phyloP scores from a whole-genome alignment of 306 rosid species.

The Prosopis cineraria region DNA sequence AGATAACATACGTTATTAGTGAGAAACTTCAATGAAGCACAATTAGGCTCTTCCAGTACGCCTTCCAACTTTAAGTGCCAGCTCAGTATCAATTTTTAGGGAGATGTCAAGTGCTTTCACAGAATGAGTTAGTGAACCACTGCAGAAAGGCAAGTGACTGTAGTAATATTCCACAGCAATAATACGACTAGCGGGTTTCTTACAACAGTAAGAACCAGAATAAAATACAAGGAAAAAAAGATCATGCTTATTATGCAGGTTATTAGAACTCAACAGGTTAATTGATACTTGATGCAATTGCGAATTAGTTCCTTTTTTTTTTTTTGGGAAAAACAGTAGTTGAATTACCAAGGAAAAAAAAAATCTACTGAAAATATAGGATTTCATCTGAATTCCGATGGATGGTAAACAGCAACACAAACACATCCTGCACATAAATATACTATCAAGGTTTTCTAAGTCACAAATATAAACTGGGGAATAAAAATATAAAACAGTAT shows the following conservation, averaged over 20 bases:
- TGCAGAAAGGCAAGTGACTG: constrained; percentile 39
- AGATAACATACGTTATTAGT: not conserved
- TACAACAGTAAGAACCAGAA: not conserved
- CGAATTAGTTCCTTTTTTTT: too few relatives aligned
- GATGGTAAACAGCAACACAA: not conserved
- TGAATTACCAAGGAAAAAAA: too few relatives aligned
- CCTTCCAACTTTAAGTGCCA: constrained; percentile 90
- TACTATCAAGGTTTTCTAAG: not conserved
- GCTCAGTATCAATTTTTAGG: constrained; percentile 89
- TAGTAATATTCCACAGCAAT: constrained; percentile 9
- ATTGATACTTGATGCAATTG: not conserved
- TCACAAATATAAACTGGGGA: not conserved
- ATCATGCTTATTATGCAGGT: not conserved
- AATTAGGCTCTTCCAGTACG: constrained; percentile 84
- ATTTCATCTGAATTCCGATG: too few relatives aligned
- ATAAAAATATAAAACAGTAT: too few relatives aligned
- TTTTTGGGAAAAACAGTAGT: too few relatives aligned
- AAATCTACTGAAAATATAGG: not conserved
- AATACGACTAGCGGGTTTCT: not conserved
- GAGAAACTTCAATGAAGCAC: constrained; percentile 9
- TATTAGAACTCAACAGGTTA: not conserved
- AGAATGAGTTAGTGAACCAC: constrained; percentile 94
- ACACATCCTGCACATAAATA: not conserved
- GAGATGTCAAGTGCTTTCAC: constrained; percentile 95
- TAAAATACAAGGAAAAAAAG: not conserved